Evolutionary conservation across 129 eudicot genomes (phyloP), one percentile per base, ranked within the genome.

Genomic region (Rutidosis leptorrhynchoides): DNA sequence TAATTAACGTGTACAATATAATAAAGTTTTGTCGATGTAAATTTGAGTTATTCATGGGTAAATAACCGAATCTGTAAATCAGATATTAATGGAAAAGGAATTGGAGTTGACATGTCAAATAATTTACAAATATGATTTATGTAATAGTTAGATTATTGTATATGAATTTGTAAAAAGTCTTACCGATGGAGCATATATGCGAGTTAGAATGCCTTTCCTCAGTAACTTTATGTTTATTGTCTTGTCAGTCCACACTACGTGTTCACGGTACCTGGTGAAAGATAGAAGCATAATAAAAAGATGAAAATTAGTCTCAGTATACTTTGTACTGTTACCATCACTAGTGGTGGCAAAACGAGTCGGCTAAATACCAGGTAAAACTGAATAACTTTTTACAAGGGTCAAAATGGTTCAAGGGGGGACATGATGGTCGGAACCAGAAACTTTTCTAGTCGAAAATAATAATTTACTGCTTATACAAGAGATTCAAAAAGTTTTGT

Each of bases 121-220:
- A 30, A 30, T 1, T 0, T 35, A 35, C 42, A 35, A 8, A 35
- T 35, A 35, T 9, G 42, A 35, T 8, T 35, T 12, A 35, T 35
- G 42, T 35, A 9, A 35, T 3, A 3, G 32, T 29, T 29, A 29
- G 32, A 29, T 29, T 29, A 29, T 29, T 35, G 42, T 35, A 35
- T 8, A 35, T n/a, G n/a, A 9, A 35, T 35, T 35, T 35, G 42
- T 8, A 35, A 35, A 35, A 3, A 33, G 52, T 58, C 87, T 78
- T 80, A 94, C 99, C 84, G 91, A 89, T 71, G 99, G 99, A 69
- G 99, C 88, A 58, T 94, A 78, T 53, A 94, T 89, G 78, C 97
- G 96, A 27, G 96, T 84, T 30, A 94, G 64, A 64, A 94, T 94
- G 67, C 99, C 99, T 83, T 89, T 89, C 80, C 93, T 77, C 73